Conservation (phyloP, 345 rosid genomes). For the Sapria himalayana region DNA sequence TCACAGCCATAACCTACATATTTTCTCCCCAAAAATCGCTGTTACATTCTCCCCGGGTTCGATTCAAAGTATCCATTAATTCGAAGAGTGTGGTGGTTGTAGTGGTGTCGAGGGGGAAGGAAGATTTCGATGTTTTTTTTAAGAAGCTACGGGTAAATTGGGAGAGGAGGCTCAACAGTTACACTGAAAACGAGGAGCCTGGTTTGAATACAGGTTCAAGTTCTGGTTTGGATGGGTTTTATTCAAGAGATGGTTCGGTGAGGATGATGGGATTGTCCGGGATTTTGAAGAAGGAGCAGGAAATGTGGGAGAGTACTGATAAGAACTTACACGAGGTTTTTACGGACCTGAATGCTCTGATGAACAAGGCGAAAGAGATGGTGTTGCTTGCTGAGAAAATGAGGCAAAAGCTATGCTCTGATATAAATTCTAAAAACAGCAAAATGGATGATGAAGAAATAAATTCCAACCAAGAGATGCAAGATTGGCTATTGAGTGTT, state of each 20-base stretch:
- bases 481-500: constrained; percentile 84
- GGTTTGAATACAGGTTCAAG: constrained; percentile 16
- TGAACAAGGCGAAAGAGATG: constrained; percentile 93
- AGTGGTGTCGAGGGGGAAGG: constrained; percentile 56
- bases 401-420: constrained; percentile 76
- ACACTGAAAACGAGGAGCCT: constrained; percentile 9
- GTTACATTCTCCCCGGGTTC: constrained; percentile 67
- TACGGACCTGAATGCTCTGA: constrained; percentile 82
- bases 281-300: constrained; percentile 84
- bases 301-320: constrained; percentile 84
- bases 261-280: constrained; percentile 93
- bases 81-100: constrained; percentile 38
- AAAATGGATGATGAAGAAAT: constrained; percentile 50
- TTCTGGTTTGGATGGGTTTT: constrained; percentile 38
- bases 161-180: constrained; percentile 62
- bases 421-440: constrained; percentile 29
- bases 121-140: constrained; percentile 57
- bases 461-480: constrained; percentile 91
- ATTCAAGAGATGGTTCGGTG: constrained; percentile 56
- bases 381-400: constrained; percentile 78
- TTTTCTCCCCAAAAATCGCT: constrained; percentile 47
- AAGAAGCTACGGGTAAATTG: constrained; percentile 62
- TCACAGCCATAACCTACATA: constrained; percentile 27
- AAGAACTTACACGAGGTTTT: constrained; percentile 93
- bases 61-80: constrained; percentile 36